Evolutionary conservation across 208 protist genomes (phyloP).

Genomic region (Wallacemonas sp.): DNA sequence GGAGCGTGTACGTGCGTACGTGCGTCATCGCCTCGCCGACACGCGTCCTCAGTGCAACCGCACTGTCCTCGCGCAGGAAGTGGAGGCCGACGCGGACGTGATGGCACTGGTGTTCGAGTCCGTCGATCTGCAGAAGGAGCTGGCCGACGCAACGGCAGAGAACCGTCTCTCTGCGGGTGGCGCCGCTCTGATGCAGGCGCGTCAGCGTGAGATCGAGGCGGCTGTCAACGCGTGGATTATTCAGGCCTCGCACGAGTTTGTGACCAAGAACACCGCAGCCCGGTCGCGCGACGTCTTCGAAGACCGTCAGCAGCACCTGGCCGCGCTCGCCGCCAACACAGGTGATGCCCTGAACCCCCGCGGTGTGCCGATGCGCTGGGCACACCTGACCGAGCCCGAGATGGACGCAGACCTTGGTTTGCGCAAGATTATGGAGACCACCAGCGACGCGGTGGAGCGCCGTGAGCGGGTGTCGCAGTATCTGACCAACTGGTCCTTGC

Average conservation of each 20-base stretch:
- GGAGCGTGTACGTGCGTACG: constrained; percentile 8
- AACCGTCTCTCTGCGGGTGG: not conserved
- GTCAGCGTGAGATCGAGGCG: constrained; percentile 16
- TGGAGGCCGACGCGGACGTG: constrained; percentile 29
- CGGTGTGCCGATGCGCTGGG: constrained; percentile 63
- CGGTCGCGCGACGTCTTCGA: constrained; percentile 1
- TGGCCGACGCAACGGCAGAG: not conserved
- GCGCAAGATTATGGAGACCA: constrained; percentile 32
- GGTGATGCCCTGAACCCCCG: constrained; percentile 42
- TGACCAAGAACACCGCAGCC: not conserved
- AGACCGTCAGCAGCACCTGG: constrained; percentile 1
- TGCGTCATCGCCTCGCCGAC: constrained; percentile 3
- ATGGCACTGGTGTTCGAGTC: constrained; percentile 44
- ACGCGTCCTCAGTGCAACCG: constrained; percentile 14
- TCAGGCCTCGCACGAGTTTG: not conserved
- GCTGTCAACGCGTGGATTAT: constrained; percentile 10
- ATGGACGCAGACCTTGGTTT: constrained; percentile 43
- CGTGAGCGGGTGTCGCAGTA: constrained; percentile 28
- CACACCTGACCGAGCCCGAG: constrained; percentile 51
- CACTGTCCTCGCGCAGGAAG: constrained; percentile 31
- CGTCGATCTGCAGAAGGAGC: constrained; percentile 29
- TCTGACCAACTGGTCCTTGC: constrained; percentile 37
- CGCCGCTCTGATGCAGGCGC: constrained; percentile 10
- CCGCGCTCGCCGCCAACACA: constrained; percentile 3
- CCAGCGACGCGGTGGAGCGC: not conserved